These are phyloP conservation scores for Suillus ampliporus DNA, from an alignment of 768 basidiomycete species.

Conservation along the genomic window DNA sequence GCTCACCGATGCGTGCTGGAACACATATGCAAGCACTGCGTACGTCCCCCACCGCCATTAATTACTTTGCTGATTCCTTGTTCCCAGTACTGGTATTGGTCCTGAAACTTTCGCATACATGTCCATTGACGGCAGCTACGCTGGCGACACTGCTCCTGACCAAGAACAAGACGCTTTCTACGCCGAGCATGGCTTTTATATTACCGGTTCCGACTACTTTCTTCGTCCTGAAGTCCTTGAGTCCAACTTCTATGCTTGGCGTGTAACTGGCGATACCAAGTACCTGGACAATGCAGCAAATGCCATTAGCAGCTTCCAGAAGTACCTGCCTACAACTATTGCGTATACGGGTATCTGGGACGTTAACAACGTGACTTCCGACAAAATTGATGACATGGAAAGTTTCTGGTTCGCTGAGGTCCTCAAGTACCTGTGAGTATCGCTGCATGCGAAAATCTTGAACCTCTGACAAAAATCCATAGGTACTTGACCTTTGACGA, in stretches of 20 bases:
- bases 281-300: slow-evolving; percentile 68
- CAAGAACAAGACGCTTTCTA: slow-evolving; percentile 55
- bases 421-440: slow-evolving; percentile 69
- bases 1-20: slow-evolving; percentile 78
- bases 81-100: slow-evolving; percentile 71
- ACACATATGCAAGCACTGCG: slow-evolving; percentile 77
- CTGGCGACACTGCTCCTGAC: slow-evolving; percentile 49
- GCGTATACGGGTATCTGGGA: slow-evolving; percentile 65
- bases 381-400: slow-evolving; percentile 64
- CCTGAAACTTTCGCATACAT: slow-evolving; percentile 72
- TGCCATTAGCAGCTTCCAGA: slow-evolving; percentile 64
- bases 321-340: slow-evolving; percentile 49
- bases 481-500: slow-evolving; percentile 81
- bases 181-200: slow-evolving; percentile 67
- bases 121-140: slow-evolving; percentile 66
- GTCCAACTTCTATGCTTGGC: slow-evolving; percentile 81
- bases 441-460: background rate
- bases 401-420: slow-evolving; percentile 79
- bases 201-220: slow-evolving; percentile 57
- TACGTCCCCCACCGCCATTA: slow-evolving; percentile 35
- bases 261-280: slow-evolving; percentile 70
- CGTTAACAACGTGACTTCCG: slow-evolving; percentile 50
- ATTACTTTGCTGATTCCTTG: slow-evolving; percentile 4
- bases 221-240: slow-evolving; percentile 81
- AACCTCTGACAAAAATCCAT: background rate